Base-by-base conservation (phyloP, 805 yeast species). In the Blastobotrys terrestris region DNA sequence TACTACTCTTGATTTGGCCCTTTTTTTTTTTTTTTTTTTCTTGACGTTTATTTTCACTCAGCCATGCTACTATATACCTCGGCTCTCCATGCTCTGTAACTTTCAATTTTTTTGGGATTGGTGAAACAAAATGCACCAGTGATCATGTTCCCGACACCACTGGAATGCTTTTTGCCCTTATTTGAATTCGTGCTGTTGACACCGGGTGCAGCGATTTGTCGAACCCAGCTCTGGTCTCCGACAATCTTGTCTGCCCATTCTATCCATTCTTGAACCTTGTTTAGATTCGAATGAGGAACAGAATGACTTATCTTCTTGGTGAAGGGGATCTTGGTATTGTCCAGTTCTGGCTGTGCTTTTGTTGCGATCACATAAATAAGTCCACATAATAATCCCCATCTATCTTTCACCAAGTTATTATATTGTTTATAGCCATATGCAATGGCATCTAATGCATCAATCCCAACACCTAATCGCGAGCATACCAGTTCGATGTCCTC, bases 311-410 rank as follows among this genome's bases (percentile, higher is more conserved):
- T 22, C 22, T 19, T 50, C 43, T 18, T 43, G 44, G n/a, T 43
- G 53, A 62, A 16, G n/a, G 41, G 41, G 14, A n/a, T 48, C 41
- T 18, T 51, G 43, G 41, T 46, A 40, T 52, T 51, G 11, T 60
- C 46, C 52, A 51, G 19, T 13, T 57, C 60, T 3, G 71, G 71
- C 48, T 64, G 66, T 1, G 67, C 65, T 18, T 66, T 53, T 7
- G 54, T 55, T n/a, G 58, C 51, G 4, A 67, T 50, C 7, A 65
- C 66, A 22, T 53, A 60, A n/a, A 63, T 52, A 16, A 67, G 52
- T 2, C 71, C 73, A 43, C 65, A 56, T 39, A 67, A 52, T 20
- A 69, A 56, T 1, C 68, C 70, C 71, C 71, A 68, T 13, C 59
- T 44, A 45, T 69, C 72, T 40, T 63, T 66, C 8, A 67, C 71